These are phyloP conservation scores for Mesotaenium endlicherianum DNA, from an alignment of 139 green algal genomes.

Conservation along the genomic window DNA sequence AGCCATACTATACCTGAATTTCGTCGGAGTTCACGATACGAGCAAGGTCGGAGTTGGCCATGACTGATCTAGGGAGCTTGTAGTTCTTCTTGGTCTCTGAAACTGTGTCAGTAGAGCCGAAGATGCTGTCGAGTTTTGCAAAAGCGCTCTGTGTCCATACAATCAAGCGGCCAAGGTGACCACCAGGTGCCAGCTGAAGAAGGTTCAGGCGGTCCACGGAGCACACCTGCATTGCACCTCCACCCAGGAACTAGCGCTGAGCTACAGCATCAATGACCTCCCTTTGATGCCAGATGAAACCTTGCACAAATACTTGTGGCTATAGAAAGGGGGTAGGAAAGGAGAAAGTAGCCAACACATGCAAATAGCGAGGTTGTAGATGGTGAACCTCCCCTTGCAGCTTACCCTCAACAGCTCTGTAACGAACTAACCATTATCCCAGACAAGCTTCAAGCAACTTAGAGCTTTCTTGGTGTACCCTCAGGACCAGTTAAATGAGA, in stretches of 20 bases:
- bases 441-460: no score
- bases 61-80: conserved; percentile 81
- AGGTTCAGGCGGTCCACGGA: conserved; percentile 90
- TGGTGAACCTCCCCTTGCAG: no score
- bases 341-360: not conserved
- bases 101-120: conserved; percentile 62
- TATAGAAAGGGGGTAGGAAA: not conserved
- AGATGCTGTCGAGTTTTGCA: conserved; percentile 88
- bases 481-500: no score
- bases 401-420: no score
- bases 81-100: conserved; percentile 91
- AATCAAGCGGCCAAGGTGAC: conserved; percentile 95
- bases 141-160: conserved; percentile 98
- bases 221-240: conserved; percentile 10
- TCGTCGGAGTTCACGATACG: conserved; percentile 97
- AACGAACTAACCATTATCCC: no score
- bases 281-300: no score
- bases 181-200: conserved; percentile 94
- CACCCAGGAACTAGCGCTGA: no score
- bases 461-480: no score
- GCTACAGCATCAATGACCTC: no score
- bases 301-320: not conserved
- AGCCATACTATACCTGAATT: conserved; percentile 85
- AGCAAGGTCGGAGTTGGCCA: conserved; percentile 91
- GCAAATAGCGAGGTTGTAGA: no score